Conservation (phyloP, 768 basidiomycete species). For the Xerocomellus chrysenteron region DNA sequence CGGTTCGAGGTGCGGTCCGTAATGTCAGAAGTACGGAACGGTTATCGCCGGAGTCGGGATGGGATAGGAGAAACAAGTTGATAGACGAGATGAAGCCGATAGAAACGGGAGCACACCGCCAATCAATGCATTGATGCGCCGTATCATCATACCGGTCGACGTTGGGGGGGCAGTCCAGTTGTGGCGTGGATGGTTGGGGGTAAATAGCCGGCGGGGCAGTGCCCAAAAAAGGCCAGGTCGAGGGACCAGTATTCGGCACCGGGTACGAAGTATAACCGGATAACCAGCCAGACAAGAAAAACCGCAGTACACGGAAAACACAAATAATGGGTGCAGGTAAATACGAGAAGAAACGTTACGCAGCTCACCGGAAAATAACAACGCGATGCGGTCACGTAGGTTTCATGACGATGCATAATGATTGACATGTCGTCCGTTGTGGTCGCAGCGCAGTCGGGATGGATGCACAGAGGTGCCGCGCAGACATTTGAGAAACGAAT, state of each 20-base stretch:
- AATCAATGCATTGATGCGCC: slow-evolving; percentile 8
- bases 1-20: slow-evolving; percentile 1
- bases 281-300: not conserved
- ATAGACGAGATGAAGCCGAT: slow-evolving; percentile 4
- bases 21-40: not conserved
- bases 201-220: slow-evolving; percentile 18
- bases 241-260: slow-evolving; percentile 7
- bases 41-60: slow-evolving; percentile 1
- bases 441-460: not conserved
- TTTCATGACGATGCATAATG: not conserved
- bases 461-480: not conserved
- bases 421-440: slow-evolving; percentile 1
- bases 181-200: not conserved
- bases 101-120: slow-evolving; percentile 8
- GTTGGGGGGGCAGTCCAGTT: not conserved
- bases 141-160: slow-evolving; percentile 2
- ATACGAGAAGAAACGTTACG: not conserved
- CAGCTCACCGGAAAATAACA: slow-evolving; percentile 1
- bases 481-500: not conserved
- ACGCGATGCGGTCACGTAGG: not conserved
- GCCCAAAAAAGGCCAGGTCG: not conserved
- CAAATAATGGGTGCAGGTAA: not conserved
- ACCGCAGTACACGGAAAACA: not conserved
- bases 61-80: not conserved
- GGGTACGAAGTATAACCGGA: slow-evolving; percentile 12